Evolutionary conservation across 257 asterid genomes (phyloP).

Genomic region (Penstemon newberryi): DNA sequence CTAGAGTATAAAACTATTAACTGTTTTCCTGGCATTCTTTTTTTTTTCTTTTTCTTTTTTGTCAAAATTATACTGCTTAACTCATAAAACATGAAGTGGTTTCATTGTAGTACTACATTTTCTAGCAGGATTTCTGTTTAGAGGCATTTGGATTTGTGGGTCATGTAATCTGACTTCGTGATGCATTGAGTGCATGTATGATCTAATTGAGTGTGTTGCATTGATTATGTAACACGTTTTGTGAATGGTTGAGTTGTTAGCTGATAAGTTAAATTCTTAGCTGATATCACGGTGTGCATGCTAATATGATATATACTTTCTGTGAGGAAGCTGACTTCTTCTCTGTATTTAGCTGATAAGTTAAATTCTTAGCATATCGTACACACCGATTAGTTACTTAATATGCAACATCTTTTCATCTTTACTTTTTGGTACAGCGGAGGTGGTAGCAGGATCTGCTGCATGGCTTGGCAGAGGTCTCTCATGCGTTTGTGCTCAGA

Average conservation of each 20-base stretch:
- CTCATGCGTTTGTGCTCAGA: conserved; percentile 95
- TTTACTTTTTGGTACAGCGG: conserved; percentile 53
- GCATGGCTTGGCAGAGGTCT: conserved; percentile 99
- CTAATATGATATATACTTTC: conserved; percentile 1
- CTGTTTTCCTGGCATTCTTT: neutral
- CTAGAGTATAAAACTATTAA: neutral
- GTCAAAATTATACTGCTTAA: neutral
- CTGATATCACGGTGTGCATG: neutral
- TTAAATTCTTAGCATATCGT: conserved; percentile 11
- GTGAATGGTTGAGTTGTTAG: neutral
- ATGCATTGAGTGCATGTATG: neutral
- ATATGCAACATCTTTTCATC: conserved; percentile 8
- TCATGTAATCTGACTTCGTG: neutral
- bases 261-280: no score
- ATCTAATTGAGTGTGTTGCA: neutral
- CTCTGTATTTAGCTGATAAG: neutral
- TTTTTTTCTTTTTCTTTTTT: neutral
- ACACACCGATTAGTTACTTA: conserved; percentile 7
- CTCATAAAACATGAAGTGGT: conserved; percentile 5
- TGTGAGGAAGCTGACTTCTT: conserved; percentile 17
- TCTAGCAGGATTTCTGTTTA: neutral
- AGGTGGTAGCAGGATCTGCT: conserved; percentile 95
- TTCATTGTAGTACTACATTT: neutral
- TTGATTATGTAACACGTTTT: neutral
- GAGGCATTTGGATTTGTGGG: neutral